Percentiles rank a stretch among this genome's conserved stretches.
These are phyloP conservation scores for Ascodesmis nigricans DNA, from an alignment of 495 filamentous ascomycete species.

Conservation along the genomic window DNA sequence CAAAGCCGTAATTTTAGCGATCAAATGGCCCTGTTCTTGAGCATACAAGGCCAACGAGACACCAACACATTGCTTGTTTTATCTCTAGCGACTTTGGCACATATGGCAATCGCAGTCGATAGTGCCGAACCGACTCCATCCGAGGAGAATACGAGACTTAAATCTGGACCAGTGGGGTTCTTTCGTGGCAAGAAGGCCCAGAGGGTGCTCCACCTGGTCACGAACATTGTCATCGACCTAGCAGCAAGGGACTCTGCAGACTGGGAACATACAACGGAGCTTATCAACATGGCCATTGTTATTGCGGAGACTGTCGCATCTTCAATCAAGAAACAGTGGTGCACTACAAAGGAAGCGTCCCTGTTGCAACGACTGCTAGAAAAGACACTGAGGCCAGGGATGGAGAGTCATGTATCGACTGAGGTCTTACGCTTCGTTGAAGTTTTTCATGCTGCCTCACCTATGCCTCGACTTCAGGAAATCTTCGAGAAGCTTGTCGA, in stretches of 20 bases:
- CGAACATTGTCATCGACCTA: conserved; percentile 17
- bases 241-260: conserved; percentile 11
- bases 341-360: conserved; percentile 6
- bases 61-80: conserved; percentile 14
- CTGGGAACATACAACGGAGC: conserved; percentile 10
- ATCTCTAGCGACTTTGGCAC: conserved; percentile 13
- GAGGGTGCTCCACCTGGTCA: conserved; percentile 13
- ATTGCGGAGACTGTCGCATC: conserved; percentile 12
- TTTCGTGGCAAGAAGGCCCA: conserved; percentile 18
- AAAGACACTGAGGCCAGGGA: conserved; percentile 10
- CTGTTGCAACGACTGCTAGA: conserved; percentile 13
- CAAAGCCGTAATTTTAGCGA: conserved; percentile 14
- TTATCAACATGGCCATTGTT: conserved; percentile 14
- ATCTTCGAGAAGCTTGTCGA: neutral
- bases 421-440: conserved; percentile 4
- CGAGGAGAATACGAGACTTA: conserved; percentile 4
- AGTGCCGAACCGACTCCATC: conserved; percentile 1
- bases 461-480: neutral
- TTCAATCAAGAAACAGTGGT: conserved; percentile 8
- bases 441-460: neutral
- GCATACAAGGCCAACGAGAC: neutral
- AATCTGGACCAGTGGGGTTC: conserved; percentile 12
- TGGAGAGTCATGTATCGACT: conserved; percentile 8
- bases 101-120: conserved; percentile 2
- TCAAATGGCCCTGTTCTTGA: conserved; percentile 16